Percentiles rank a stretch among this genome's conserved stretches.
phyloP scores from a whole-genome alignment of 495 filamentous ascomycete genomes.

The Trypethelium eluteriae region DNA sequence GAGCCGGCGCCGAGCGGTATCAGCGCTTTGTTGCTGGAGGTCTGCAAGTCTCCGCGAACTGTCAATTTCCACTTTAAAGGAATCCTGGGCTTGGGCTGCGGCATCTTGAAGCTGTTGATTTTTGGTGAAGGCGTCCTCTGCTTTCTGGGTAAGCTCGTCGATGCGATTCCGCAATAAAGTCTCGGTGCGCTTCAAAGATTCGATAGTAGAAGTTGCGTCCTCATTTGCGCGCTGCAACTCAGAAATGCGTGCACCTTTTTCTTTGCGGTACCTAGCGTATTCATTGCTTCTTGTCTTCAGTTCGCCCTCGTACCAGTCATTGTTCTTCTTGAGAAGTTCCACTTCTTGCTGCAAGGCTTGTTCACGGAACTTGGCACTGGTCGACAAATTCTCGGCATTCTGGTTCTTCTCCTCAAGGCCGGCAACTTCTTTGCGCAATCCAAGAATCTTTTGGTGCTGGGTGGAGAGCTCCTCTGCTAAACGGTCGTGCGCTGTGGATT shows the following conservation, averaged over 20 bases:
- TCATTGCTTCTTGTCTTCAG: constrained; percentile 81
- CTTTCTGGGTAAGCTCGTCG: constrained; percentile 76
- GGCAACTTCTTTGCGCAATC: constrained; percentile 71
- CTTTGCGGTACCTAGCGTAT: constrained; percentile 83
- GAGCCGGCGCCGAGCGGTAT: constrained; percentile 69
- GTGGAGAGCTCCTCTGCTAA: constrained; percentile 77
- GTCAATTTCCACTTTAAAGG: constrained; percentile 75
- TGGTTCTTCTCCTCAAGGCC: constrained; percentile 74
- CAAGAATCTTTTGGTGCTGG: constrained; percentile 80
- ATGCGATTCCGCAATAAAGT: constrained; percentile 69
- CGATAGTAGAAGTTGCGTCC: constrained; percentile 65
- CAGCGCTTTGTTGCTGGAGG: constrained; percentile 72
- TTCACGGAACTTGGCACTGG: constrained; percentile 75
- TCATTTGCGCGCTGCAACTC: constrained; percentile 84
- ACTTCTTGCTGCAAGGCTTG: constrained; percentile 82
- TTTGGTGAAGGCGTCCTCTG: constrained; percentile 68
- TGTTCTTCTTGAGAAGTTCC: constrained; percentile 74
- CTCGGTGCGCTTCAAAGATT: constrained; percentile 69
- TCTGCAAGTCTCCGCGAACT: constrained; percentile 71
- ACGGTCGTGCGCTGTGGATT: constrained; percentile 75
- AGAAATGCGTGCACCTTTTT: constrained; percentile 78
- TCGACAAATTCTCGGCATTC: constrained; percentile 64
- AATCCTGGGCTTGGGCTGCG: constrained; percentile 66
- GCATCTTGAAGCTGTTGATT: constrained; percentile 82
- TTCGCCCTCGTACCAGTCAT: constrained; percentile 86